Conservation (phyloP, 768 basidiomycete genomes). For the Holtermannia corniformis region DNA sequence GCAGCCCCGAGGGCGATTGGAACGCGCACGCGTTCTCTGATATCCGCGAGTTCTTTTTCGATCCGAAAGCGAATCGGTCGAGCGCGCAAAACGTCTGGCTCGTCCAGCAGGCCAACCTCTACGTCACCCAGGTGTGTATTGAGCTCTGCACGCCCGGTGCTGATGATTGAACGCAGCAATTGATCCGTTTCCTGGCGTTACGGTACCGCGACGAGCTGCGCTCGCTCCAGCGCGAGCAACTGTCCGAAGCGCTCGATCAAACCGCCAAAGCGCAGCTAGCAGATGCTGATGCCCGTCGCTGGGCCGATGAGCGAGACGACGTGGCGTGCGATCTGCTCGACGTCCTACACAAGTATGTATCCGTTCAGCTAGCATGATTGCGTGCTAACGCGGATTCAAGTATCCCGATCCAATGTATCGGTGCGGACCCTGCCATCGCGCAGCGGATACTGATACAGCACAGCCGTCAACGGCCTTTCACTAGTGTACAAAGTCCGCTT, state of each 20-base stretch:
- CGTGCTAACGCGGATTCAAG: too few species aligned
- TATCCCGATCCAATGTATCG: too few species aligned
- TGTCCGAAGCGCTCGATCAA: neutral
- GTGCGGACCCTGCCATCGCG: too few species aligned
- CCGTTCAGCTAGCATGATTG: neutral
- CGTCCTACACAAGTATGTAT: constrained; percentile 46
- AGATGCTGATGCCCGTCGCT: neutral
- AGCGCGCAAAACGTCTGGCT: constrained; percentile 82
- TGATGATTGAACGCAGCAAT: constrained; percentile 53
- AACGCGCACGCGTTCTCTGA: constrained; percentile 58
- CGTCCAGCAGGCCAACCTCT: constrained; percentile 85
- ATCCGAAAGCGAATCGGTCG: constrained; percentile 74
- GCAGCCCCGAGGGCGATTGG: constrained; percentile 17
- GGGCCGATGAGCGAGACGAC: constrained; percentile 61
- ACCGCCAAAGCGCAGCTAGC: neutral
- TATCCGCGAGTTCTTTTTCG: constrained; percentile 83
- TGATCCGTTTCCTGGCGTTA: constrained; percentile 82
- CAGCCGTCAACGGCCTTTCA: constrained; percentile 36
- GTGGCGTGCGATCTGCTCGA: constrained; percentile 79
- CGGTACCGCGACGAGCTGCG: constrained; percentile 84
- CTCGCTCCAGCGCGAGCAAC: constrained; percentile 48
- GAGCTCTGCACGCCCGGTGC: neutral
- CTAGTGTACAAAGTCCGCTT: constrained; percentile 82
- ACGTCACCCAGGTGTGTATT: constrained; percentile 69
- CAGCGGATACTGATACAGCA: neutral